Conservation (phyloP, 495 filamentous ascomycete species). For the Lasiosphaeriaceae sp. region DNA sequence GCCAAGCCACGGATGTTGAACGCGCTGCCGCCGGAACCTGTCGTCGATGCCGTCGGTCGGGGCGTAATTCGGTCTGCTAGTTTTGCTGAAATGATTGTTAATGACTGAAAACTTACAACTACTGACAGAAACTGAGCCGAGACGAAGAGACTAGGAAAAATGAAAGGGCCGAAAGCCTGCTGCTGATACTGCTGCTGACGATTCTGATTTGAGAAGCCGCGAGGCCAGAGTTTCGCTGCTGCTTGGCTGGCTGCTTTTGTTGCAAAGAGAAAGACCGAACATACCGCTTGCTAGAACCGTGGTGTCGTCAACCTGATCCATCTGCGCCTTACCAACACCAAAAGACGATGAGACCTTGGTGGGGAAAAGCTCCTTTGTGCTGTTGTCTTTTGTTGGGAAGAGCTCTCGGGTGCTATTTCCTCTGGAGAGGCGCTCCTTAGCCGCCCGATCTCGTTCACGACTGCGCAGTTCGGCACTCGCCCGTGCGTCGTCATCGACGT, state of each 20-base stretch:
- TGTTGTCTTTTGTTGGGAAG: conserved; percentile 56
- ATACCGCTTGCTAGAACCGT: conserved; percentile 39
- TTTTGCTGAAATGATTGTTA: conserved; percentile 26
- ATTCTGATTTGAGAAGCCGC: neutral
- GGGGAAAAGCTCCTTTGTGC: conserved; percentile 68
- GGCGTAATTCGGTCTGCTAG: conserved; percentile 41
- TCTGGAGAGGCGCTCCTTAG: conserved; percentile 38
- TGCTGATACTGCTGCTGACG: neutral
- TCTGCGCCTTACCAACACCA: conserved; percentile 28
- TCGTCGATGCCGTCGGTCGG: conserved; percentile 5
- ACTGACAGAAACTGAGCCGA: neutral
- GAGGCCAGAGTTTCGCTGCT: conserved; percentile 5
- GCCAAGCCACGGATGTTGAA: conserved; percentile 63
- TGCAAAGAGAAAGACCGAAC: conserved; percentile 20
- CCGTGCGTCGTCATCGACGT: conserved; percentile 29
- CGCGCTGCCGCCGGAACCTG: conserved; percentile 17
- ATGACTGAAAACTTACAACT: conserved; percentile 5
- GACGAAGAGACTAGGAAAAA: neutral
- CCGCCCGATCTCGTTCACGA: conserved; percentile 42
- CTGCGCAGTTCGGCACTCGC: conserved; percentile 33
- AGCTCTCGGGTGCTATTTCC: conserved; percentile 55
- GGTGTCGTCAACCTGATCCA: conserved; percentile 41
- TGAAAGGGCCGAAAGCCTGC: neutral
- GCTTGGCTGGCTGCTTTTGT: conserved; percentile 1
- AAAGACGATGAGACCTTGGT: conserved; percentile 38